Conservation (phyloP, 495 filamentous ascomycete species). For the Pseudomonodictys pantanalensis region DNA sequence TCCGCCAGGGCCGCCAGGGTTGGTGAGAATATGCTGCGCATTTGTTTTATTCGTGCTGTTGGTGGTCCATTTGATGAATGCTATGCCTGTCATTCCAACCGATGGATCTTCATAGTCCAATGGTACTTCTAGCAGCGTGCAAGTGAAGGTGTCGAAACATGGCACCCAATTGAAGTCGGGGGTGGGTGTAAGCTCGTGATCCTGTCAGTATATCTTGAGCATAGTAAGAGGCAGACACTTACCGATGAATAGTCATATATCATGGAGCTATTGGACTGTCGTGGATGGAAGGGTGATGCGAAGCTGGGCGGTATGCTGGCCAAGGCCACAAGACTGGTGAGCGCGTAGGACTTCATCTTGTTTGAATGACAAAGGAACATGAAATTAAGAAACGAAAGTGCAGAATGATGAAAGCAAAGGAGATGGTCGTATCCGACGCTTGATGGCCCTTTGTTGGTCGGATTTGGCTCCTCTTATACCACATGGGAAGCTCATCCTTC, state of each 20-base stretch:
- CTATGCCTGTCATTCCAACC: conserved; percentile 33
- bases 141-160: conserved; percentile 37
- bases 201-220: neutral
- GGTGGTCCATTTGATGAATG: conserved; percentile 31
- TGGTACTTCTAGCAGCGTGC: conserved; percentile 40
- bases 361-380: no score
- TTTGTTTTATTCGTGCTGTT: conserved; percentile 13
- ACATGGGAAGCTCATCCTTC: no score
- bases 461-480: no score
- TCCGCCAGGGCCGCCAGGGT: conserved; percentile 48
- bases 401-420: no score
- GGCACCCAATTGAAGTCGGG: conserved; percentile 1
- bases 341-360: no score
- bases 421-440: no score
- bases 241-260: neutral
- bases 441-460: no score
- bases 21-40: conserved; percentile 43
- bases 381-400: no score
- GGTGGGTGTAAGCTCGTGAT: neutral
- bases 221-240: neutral
- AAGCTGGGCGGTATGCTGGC: neutral
- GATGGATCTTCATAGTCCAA: conserved; percentile 44
- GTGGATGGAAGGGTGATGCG: neutral
- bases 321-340: no score
- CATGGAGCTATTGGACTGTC: neutral